Percentiles rank a stretch among this genome's conserved stretches.
Conservation (phyloP, 768 basidiomycete species). For the Pleurotus salmoneostramineus region DNA sequence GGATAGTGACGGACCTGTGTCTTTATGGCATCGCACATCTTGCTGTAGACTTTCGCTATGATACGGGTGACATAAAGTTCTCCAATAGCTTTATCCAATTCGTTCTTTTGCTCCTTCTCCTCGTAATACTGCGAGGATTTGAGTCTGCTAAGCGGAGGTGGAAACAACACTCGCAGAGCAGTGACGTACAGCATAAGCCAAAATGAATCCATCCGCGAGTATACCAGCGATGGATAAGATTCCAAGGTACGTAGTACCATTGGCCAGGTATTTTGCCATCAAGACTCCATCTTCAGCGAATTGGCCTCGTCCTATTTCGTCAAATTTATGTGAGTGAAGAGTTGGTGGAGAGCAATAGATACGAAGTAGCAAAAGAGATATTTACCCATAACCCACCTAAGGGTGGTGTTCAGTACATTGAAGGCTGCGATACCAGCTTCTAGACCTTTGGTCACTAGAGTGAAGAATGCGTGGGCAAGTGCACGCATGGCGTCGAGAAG, state of each 20-base stretch:
- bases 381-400: background rate
- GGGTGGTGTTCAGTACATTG: background rate
- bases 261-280: background rate
- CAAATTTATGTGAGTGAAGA: background rate
- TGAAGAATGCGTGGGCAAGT: background rate
- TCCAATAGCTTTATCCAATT: background rate
- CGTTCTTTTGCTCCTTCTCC: slow-evolving; percentile 5
- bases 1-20: background rate
- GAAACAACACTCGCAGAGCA: background rate
- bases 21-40: slow-evolving; percentile 5
- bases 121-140: background rate
- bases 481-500: background rate
- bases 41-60: background rate
- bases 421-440: slow-evolving; percentile 1
- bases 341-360: background rate
- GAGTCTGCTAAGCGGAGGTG: background rate
- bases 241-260: background rate
- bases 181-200: background rate
- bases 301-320: background rate
- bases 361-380: too few relatives aligned
- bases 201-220: background rate
- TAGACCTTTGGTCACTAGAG: background rate
- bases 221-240: slow-evolving; percentile 1
- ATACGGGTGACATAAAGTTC: slow-evolving; percentile 1
- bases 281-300: background rate